Evolutionary conservation across 192 early-diverging fungal genomes (phyloP).

Genomic region (Spinellus fusiger): DNA sequence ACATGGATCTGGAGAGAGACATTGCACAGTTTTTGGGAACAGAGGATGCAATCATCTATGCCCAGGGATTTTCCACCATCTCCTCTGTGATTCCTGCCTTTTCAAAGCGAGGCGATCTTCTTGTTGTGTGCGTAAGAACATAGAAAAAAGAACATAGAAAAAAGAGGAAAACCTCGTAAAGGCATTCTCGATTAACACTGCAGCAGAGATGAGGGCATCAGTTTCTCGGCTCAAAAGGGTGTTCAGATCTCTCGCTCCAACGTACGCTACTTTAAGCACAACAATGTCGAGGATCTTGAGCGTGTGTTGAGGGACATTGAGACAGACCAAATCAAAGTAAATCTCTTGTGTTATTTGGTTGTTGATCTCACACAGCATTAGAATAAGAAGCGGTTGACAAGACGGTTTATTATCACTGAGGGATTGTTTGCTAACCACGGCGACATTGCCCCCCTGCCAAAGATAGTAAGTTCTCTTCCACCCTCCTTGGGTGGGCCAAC

Average conservation of each 20-base stretch:
- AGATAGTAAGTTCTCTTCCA: conserved; percentile 44
- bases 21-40: conserved; percentile 81
- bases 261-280: conserved; percentile 92
- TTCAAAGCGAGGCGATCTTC: conserved; percentile 91
- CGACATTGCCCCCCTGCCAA: conserved; percentile 77
- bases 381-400: conserved; percentile 73
- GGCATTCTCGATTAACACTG: neutral
- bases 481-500: neutral
- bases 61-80: conserved; percentile 91
- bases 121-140: conserved; percentile 68
- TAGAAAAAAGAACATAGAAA: neutral
- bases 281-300: conserved; percentile 94
- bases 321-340: conserved; percentile 52
- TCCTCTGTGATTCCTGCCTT: conserved; percentile 92
- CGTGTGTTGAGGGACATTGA: conserved; percentile 73
- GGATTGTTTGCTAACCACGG: conserved; percentile 85
- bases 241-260: conserved; percentile 84
- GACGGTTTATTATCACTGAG: conserved; percentile 92
- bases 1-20: conserved; percentile 85
- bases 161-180: too few species aligned
- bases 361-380: conserved; percentile 16
- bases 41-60: conserved; percentile 87
- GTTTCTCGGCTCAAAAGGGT: conserved; percentile 86
- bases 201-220: conserved; percentile 79
- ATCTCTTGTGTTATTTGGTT: neutral